Evolutionary conservation across 2,329 filamentous ascomycete species (phyloP).

Genomic region (Diplodia intermedia): DNA sequence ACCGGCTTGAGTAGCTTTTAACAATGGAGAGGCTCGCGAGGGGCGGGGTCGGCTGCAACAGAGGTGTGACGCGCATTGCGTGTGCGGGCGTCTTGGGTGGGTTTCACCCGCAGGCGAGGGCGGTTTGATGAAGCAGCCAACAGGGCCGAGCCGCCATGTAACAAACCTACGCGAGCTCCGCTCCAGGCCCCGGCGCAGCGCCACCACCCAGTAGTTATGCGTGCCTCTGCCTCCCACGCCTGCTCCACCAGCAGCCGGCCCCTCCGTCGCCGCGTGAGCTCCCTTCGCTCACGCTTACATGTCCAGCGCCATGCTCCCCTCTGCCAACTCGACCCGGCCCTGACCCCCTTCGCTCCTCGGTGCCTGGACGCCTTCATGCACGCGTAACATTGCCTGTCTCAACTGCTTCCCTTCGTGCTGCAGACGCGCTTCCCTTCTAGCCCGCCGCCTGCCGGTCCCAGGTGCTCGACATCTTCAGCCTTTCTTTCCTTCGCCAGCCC

Average conservation of each 20-base stretch:
- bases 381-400: constrained; percentile 23
- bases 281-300: not conserved
- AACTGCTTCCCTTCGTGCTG: constrained; percentile 5
- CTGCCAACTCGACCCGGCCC: not conserved
- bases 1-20: constrained; percentile 24
- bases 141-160: not conserved
- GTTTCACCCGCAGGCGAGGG: constrained; percentile 25
- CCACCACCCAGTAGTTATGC: not conserved
- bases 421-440: constrained; percentile 5
- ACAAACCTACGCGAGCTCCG: constrained; percentile 16
- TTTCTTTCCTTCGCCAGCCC: constrained; percentile 17
- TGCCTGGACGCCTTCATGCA: not conserved
- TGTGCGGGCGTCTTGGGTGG: not conserved
- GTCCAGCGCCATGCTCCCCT: constrained; percentile 1
- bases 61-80: constrained; percentile 15
- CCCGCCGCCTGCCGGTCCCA: constrained; percentile 21
- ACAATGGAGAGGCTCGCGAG: constrained; percentile 21
- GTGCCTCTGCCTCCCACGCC: not conserved
- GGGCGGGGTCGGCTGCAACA: constrained; percentile 25
- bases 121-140: constrained; percentile 6
- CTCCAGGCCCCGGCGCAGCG: constrained; percentile 1
- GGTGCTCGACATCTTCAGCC: not conserved
- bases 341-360: constrained; percentile 6
- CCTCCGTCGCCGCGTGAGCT: no score
- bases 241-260: not conserved